Evolutionary conservation across 164 flowering plant genomes (phyloP), one percentile per base, ranked within the genome.

Genomic region (Stephania japonica): DNA sequence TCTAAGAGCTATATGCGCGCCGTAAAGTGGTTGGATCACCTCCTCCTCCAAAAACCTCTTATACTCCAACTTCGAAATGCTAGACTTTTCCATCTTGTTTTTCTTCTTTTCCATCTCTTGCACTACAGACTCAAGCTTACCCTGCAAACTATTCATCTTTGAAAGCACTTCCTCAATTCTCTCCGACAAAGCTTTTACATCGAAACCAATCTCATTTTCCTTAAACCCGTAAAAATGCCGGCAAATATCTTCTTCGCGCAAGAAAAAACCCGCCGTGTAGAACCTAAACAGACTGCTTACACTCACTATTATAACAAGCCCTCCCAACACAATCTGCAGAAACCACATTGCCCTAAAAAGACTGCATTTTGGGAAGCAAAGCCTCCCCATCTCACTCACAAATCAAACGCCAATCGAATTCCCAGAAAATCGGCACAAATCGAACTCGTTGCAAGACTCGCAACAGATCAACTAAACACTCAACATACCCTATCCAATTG

Each of bases 261-360:
- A 26, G 86, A 92, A 88, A 77, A 90, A 90, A 16, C 99, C 97
- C 4, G 89, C 86, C 6, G 88, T 82, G 79, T 90, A 92, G 79
- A 92, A 86, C 72, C 82, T 85, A 21, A 81, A 74, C 50, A 92
- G 86, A 76, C 87, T 90, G 7, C 81, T 81, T 19, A 89, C 42
- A 80, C 94, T 95, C 12, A 89, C 87, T 6, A 86, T 41, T 61
- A 90, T 86, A 23, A 89, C 97, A 50, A 95, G 85, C 67, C 81
- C 84, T 76, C 96, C 98, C 63, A 95, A 70, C 6, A 89, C 16
- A 43, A 92, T 63, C 76, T 95, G 98, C 72, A 88, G 72, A 68
- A 80, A 81, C 43, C 86, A 88, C 88, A 89, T 81, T 68, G 86
- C 41, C 67, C 80, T 85, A n/a, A 78, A 70, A 42, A 85, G 32